Evolutionary conservation across 257 asterid genomes (phyloP).

Genomic region (Jacaranda copaia): DNA sequence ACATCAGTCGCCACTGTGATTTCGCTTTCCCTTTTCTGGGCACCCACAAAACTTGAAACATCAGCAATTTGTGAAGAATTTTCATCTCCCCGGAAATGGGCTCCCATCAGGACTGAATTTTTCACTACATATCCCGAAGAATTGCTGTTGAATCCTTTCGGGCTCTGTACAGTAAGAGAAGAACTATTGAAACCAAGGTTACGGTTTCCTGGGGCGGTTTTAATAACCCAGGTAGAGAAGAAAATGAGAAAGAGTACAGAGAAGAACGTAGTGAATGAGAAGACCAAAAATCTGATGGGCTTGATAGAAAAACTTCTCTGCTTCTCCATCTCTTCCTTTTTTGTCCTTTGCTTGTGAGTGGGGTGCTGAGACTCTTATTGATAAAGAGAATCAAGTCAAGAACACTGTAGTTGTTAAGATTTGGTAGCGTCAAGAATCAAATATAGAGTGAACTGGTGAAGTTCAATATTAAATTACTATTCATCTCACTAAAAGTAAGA

Average conservation of each 20-base stretch:
- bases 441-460: slow-evolving; percentile 19
- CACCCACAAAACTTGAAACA: slow-evolving; percentile 29
- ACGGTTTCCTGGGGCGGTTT: slow-evolving; percentile 44
- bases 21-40: slow-evolving; percentile 31
- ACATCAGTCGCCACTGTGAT: no score
- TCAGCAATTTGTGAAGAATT: slow-evolving; percentile 34
- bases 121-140: slow-evolving; percentile 39
- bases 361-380: background rate
- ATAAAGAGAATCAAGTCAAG: slow-evolving; percentile 32
- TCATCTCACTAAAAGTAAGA: background rate
- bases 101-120: slow-evolving; percentile 36
- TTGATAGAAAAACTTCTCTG: slow-evolving; percentile 64
- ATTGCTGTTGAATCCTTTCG: slow-evolving; percentile 27
- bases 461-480: background rate
- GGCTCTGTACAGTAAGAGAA: slow-evolving; percentile 34
- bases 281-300: slow-evolving; percentile 57
- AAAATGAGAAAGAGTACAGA: slow-evolving; percentile 55
- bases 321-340: slow-evolving; percentile 58
- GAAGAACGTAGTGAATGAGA: slow-evolving; percentile 58
- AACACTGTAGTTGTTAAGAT: slow-evolving; percentile 41
- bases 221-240: slow-evolving; percentile 63
- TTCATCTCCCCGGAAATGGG: slow-evolving; percentile 27
- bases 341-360: background rate
- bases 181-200: slow-evolving; percentile 42
- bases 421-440: slow-evolving; percentile 38